Evolutionary conservation across 148 eudicot species (phyloP).

Genomic region (Camellia lanceoleosa): DNA sequence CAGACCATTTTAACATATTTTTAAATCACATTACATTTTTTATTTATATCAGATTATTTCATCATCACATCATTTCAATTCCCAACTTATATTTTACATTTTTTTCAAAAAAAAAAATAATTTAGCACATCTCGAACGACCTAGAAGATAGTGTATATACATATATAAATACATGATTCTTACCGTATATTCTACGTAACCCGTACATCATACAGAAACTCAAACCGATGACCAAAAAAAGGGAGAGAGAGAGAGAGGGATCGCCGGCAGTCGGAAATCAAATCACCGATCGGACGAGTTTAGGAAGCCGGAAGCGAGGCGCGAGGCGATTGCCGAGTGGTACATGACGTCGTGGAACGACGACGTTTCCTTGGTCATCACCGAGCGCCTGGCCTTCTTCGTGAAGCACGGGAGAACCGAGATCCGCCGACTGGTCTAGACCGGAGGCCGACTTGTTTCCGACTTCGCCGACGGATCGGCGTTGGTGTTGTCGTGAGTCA

Average conservation of each 20-base stretch:
- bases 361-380: conserved; percentile 35
- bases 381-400: conserved; percentile 47
- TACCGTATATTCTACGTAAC: not conserved
- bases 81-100: no score
- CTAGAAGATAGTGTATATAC: not conserved
- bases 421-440: not conserved
- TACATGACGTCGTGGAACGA: conserved; percentile 44
- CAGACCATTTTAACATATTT: no score
- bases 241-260: not conserved
- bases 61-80: no score
- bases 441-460: not conserved
- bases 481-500: not conserved
- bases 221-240: not conserved
- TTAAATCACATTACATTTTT: no score
- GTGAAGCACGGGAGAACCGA: conserved; percentile 33
- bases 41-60: no score
- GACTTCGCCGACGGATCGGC: not conserved
- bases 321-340: conserved; percentile 49
- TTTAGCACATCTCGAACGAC: no score
- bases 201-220: not conserved
- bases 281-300: conserved; percentile 10
- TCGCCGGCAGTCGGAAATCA: not conserved
- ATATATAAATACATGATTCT: not conserved
- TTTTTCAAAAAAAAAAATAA: no score
- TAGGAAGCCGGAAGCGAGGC: conserved; percentile 44